These are phyloP conservation scores for Nidula niveotomentosa DNA, from an alignment of 1,284 basidiomycete genomes.

Conservation along the genomic window DNA sequence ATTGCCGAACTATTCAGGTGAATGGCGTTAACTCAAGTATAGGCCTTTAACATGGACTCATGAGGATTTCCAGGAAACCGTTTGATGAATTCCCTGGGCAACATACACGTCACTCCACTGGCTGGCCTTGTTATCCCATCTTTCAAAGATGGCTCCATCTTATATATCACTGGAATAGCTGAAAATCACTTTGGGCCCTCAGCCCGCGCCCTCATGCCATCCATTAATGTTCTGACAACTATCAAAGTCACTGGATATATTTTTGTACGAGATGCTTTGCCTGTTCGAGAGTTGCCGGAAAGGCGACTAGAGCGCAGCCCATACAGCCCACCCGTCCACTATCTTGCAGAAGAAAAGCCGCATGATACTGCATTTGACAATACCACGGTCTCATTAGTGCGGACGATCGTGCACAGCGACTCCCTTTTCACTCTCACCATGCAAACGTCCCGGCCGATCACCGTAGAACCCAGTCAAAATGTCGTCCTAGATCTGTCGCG, in stretches of 20 bases:
- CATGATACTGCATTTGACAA: neutral
- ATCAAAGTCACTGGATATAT: constrained; percentile 50
- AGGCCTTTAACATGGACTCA: neutral
- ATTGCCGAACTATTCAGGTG: constrained; percentile 64
- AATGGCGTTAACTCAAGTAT: constrained; percentile 5
- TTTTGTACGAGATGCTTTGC: constrained; percentile 54
- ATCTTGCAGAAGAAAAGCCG: constrained; percentile 47
- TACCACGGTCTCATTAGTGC: constrained; percentile 19
- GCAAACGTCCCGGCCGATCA: constrained; percentile 31
- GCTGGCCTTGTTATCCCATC: constrained; percentile 57
- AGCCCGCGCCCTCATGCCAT: constrained; percentile 54
- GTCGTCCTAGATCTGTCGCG: constrained; percentile 53
- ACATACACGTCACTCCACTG: constrained; percentile 54
- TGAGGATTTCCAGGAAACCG: constrained; percentile 46
- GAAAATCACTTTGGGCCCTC: constrained; percentile 45
- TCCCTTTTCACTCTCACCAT: constrained; percentile 59
- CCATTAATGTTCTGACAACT: constrained; percentile 50
- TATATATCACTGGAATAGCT: constrained; percentile 63
- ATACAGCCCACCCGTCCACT: constrained; percentile 51
- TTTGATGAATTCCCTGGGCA: constrained; percentile 56
- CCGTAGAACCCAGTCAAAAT: constrained; percentile 51
- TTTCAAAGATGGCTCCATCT: constrained; percentile 52
- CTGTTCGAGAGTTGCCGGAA: constrained; percentile 42
- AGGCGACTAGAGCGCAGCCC: constrained; percentile 32
- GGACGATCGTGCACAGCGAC: constrained; percentile 37